Conservation (phyloP, 2,329 filamentous ascomycete species). For the Paraphoma chrysanthemicola region DNA sequence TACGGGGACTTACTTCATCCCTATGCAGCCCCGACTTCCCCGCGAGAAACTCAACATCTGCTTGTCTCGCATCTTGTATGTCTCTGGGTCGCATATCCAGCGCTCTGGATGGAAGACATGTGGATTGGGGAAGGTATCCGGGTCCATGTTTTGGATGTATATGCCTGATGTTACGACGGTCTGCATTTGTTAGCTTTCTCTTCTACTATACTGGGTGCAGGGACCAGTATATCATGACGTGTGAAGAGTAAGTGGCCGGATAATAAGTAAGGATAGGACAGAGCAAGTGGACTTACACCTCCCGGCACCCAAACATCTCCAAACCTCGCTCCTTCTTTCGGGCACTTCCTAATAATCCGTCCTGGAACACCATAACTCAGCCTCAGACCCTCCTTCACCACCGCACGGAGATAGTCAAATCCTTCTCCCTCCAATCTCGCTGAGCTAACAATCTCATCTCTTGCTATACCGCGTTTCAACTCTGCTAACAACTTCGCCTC, state of each 20-base stretch:
- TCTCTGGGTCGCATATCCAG: constrained; percentile 19
- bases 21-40: constrained; percentile 14
- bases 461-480: not conserved
- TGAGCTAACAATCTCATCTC: constrained; percentile 6
- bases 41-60: constrained; percentile 19
- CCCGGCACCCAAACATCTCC: constrained; percentile 10
- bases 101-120: constrained; percentile 16
- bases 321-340: constrained; percentile 12
- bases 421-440: constrained; percentile 9
- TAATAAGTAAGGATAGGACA: too few relatives aligned
- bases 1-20: constrained; percentile 12
- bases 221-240: too few relatives aligned
- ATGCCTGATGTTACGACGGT: constrained; percentile 9
- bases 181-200: constrained; percentile 1
- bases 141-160: constrained; percentile 18
- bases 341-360: constrained; percentile 9
- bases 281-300: constrained; percentile 6
- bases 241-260: too few relatives aligned
- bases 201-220: too few relatives aligned
- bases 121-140: constrained; percentile 15
- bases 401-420: constrained; percentile 16
- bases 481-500: constrained; percentile 5
- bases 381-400: constrained; percentile 20
- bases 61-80: constrained; percentile 12
- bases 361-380: constrained; percentile 18